These are phyloP conservation scores for Paraurostyla sp. DNA, from an alignment of 73 alveolate genomes.

Conservation along the genomic window DNA sequence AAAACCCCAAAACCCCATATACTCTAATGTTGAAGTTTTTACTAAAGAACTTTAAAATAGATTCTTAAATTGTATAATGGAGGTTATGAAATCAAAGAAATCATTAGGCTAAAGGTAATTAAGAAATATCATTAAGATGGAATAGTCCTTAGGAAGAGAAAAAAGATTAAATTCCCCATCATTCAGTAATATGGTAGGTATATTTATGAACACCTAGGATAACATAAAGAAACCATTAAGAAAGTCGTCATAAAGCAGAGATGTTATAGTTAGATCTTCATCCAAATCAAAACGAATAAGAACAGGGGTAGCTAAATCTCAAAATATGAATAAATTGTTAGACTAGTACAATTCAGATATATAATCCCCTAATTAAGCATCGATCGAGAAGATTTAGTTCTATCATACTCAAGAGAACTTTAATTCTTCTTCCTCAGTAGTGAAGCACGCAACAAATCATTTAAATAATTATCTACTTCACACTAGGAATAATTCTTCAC, in stretches of 20 bases:
- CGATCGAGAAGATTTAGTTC: no score
- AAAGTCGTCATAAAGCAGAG: background rate
- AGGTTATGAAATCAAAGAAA: conserved; percentile 4
- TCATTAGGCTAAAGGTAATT: background rate
- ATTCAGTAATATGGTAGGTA: background rate
- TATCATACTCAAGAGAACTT: no score
- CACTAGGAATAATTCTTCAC: background rate
- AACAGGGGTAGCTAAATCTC: background rate
- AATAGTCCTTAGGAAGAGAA: background rate
- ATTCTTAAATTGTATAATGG: no score
- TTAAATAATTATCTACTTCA: background rate
- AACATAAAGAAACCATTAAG: background rate
- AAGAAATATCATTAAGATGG: background rate
- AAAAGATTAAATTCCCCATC: background rate
- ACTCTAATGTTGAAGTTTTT: no score
- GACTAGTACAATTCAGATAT: background rate
- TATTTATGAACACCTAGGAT: background rate
- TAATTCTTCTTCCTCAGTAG: no score
- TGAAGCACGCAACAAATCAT: no score
- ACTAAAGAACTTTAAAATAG: no score
- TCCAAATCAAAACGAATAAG: background rate
- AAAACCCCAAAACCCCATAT: no score
- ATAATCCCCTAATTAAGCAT: no score
- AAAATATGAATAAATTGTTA: no score
- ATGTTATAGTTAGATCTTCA: background rate